phyloP scores from a whole-genome alignment of 495 filamentous ascomycete species.

The Aspergillus steynii region DNA sequence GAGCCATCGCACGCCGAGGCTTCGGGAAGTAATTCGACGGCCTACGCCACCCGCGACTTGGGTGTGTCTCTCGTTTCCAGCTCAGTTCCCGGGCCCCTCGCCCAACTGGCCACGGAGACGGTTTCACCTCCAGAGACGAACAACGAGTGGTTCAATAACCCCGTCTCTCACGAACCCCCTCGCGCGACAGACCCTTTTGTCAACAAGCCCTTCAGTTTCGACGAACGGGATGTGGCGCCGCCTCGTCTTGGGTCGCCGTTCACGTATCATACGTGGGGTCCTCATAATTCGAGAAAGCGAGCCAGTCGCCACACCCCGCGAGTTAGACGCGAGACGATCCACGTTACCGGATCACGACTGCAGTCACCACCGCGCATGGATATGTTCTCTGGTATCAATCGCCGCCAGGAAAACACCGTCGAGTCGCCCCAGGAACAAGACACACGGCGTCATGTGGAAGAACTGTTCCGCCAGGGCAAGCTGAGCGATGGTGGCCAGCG shows the following conservation, averaged over 20 bases:
- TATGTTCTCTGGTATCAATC: conserved; percentile 48
- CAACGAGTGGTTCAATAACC: conserved; percentile 40
- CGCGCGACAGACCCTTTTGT: conserved; percentile 10
- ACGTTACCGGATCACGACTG: conserved; percentile 46
- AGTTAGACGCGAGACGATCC: conserved; percentile 42
- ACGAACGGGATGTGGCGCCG: conserved; percentile 30
- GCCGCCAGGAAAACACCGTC: conserved; percentile 40
- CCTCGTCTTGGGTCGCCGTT: conserved; percentile 59
- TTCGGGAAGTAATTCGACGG: conserved; percentile 30
- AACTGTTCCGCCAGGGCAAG: conserved; percentile 48
- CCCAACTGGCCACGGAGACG: conserved; percentile 54
- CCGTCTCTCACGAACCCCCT: conserved; percentile 16
- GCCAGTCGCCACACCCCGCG: conserved; percentile 31
- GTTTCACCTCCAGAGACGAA: conserved; percentile 18
- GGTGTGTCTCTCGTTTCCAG: conserved; percentile 80
- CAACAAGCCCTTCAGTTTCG: conserved; percentile 24
- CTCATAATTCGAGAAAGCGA: conserved; percentile 41
- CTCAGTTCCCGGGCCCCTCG: conserved; percentile 71
- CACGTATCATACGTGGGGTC: conserved; percentile 57
- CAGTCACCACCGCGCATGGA: conserved; percentile 51
- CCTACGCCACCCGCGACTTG: conserved; percentile 75
- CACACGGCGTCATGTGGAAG: conserved; percentile 49
- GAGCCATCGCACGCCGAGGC: conserved; percentile 26
- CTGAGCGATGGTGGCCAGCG: conserved; percentile 44
- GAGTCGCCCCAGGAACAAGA: conserved; percentile 46